Percentiles rank a stretch among this genome's conserved stretches.
Evolutionary conservation across 2,329 filamentous ascomycete species (phyloP).

Genomic region (Talaromyces sp.): DNA sequence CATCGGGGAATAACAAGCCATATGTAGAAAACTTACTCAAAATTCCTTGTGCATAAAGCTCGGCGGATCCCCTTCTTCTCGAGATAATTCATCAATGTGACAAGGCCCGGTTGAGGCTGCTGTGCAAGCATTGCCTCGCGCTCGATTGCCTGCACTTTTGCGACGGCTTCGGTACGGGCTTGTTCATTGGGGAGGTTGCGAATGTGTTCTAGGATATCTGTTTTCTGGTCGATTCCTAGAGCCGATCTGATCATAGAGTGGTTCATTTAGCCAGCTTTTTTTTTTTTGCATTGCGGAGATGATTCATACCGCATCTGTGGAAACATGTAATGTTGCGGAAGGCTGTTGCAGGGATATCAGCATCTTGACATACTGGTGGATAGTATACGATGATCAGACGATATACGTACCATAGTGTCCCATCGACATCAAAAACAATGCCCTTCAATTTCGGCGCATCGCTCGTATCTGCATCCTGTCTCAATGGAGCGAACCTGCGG

Average conservation of each 20-base stretch:
- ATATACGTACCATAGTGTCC: conserved; percentile 74
- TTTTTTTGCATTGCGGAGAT: background rate
- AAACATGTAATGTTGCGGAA: conserved; percentile 97
- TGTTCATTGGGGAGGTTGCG: conserved; percentile 63
- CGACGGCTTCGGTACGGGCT: conserved; percentile 63
- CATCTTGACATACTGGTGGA: background rate
- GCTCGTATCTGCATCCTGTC: conserved; percentile 30
- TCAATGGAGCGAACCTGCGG: conserved; percentile 52
- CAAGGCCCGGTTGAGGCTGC: conserved; percentile 75
- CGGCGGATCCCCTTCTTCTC: conserved; percentile 65
- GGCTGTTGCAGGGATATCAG: conserved; percentile 47
- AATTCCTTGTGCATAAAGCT: conserved; percentile 92
- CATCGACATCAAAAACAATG: conserved; percentile 88
- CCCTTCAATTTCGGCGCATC: conserved; percentile 51
- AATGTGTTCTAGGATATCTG: conserved; percentile 88
- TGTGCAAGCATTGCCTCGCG: conserved; percentile 75
- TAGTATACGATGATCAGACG: background rate
- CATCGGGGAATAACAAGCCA: background rate
- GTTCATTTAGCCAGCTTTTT: background rate
- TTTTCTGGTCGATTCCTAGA: conserved; percentile 66
- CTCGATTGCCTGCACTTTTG: conserved; percentile 75
- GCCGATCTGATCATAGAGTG: conserved; percentile 41
- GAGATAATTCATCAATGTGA: conserved; percentile 76
- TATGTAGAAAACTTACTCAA: conserved; percentile 54
- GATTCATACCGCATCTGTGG: conserved; percentile 66